Base-by-base conservation (phyloP, 768 basidiomycete genomes). In the Cantharellus cinnabarinus region DNA sequence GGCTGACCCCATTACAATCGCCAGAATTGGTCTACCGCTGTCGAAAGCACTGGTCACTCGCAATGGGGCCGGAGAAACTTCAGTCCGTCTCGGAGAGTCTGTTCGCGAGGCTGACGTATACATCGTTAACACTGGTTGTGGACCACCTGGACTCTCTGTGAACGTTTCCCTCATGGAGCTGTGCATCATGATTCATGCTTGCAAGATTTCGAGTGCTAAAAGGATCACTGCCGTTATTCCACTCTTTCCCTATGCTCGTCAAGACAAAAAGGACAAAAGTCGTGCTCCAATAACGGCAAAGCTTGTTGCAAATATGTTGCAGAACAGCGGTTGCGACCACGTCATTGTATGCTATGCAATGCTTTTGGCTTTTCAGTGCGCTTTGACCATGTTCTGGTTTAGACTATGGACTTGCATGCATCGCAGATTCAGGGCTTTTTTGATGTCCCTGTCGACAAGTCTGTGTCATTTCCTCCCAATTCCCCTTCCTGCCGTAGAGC, bases 391-490 rank as follows among this genome's bases (percentile, higher is more conserved):
- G 37, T 60, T 58, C 42, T 42, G 59, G 42, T 38, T 29, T 63
- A 93, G 89, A 98, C 94, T 4, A 95, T 98, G 90, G 95, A 99
- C 72, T 75, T 98, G 61, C 94, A 99, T 68, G 95, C 95, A 41
- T 94, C 90, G 2, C 95, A 99, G 68, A 98, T 99, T 63, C 95
- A 99, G 73, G 95, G 95, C 3, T 99, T 99, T 75, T 99, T 99
- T 71, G 94, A 98, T 70, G 93, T 98, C 50, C 95, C 95, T 4
- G 94, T 97, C 66, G 95, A 99, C 77, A 98, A 99, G 89, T 94
- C 69, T 78, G 89, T 80, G 20, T 29, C 20, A 29, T 29, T 29
- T 29, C 20, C 20, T 29, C 20, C 20, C 20, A 29, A 29, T 29
- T 29, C 20, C 20, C 20, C 20, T 29, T 29, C 20, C 20, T 29